Evolutionary conservation across 495 filamentous ascomycete genomes (phyloP).

Genomic region (Evansstolkia leycettana): DNA sequence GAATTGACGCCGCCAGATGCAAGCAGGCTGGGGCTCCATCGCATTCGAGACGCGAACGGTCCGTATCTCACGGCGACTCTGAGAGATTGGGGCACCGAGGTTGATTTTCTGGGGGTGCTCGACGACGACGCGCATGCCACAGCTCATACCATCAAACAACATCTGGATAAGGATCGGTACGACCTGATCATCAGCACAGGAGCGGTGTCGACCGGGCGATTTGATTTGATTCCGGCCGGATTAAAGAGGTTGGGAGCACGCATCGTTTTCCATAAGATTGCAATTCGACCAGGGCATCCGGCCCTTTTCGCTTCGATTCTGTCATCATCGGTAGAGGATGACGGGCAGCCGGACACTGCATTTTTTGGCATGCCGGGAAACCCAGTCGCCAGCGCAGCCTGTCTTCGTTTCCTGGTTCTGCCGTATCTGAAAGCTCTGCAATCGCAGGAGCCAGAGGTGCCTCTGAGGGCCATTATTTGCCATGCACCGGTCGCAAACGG

Average conservation of each 20-base stretch:
- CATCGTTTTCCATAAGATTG: constrained; percentile 5
- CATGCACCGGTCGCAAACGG: too few relatives aligned
- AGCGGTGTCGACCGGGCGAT: constrained; percentile 6
- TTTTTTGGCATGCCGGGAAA: constrained; percentile 10
- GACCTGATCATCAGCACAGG: constrained; percentile 8
- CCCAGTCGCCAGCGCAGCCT: constrained; percentile 7
- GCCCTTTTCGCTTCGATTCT: constrained; percentile 6
- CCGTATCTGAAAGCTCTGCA: constrained; percentile 8
- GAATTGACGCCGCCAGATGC: constrained; percentile 35
- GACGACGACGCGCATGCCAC: constrained; percentile 1
- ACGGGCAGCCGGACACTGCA: neutral
- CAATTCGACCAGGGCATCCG: constrained; percentile 8
- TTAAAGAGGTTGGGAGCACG: constrained; percentile 2
- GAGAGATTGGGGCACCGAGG: constrained; percentile 1
- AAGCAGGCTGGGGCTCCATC: constrained; percentile 71
- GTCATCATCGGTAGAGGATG: too few relatives aligned
- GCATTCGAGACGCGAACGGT: constrained; percentile 44
- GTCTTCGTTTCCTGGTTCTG: constrained; percentile 7
- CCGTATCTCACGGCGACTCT: constrained; percentile 6
- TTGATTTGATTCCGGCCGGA: constrained; percentile 6
- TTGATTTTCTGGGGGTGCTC: constrained; percentile 6
- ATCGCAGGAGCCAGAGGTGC: constrained; percentile 1
- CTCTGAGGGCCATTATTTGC: neutral
- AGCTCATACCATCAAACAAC: neutral
- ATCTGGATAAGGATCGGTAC: constrained; percentile 1